These are phyloP conservation scores for Exophiala xenobiotica DNA, from an alignment of 2,329 filamentous ascomycete genomes.

Conservation along the genomic window DNA sequence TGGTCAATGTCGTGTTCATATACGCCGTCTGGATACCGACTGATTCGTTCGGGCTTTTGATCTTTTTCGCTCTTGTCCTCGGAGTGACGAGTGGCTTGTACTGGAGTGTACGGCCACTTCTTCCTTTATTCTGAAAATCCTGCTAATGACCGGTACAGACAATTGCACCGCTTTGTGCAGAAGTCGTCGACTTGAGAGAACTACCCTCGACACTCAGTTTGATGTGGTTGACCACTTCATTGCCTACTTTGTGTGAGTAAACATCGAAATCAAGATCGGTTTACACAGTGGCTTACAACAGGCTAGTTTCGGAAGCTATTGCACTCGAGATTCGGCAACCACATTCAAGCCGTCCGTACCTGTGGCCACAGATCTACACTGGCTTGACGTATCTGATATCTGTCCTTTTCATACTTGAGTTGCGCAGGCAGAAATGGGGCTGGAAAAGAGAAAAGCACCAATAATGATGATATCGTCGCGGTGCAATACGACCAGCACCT, in stretches of 20 bases:
- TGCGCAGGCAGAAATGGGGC: slow-evolving; percentile 28
- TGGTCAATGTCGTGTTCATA: slow-evolving; percentile 40
- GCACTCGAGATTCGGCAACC: slow-evolving; percentile 51
- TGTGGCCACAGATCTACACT: slow-evolving; percentile 54
- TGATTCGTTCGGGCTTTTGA: slow-evolving; percentile 41
- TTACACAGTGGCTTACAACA: neutral
- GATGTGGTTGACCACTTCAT: slow-evolving; percentile 31
- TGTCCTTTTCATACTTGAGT: slow-evolving; percentile 29
- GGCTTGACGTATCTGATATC: slow-evolving; percentile 36
- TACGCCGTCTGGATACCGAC: slow-evolving; percentile 51
- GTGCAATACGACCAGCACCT: too few species aligned
- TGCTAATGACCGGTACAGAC: slow-evolving; percentile 25
- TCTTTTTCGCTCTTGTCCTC: slow-evolving; percentile 46
- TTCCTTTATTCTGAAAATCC: neutral
- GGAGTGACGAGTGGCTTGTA: slow-evolving; percentile 50
- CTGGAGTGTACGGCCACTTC: slow-evolving; percentile 38
- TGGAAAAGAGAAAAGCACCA: slow-evolving; percentile 25
- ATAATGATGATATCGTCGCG: slow-evolving; percentile 10
- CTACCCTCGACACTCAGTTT: slow-evolving; percentile 32
- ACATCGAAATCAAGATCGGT: too few species aligned
- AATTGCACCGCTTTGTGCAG: slow-evolving; percentile 33
- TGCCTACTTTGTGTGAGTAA: slow-evolving; percentile 50
- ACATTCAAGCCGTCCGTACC: slow-evolving; percentile 45
- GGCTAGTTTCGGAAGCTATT: slow-evolving; percentile 52
- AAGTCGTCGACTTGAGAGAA: slow-evolving; percentile 33